Conservation (phyloP, 805 yeast species). For the Pichia manshurica region DNA sequence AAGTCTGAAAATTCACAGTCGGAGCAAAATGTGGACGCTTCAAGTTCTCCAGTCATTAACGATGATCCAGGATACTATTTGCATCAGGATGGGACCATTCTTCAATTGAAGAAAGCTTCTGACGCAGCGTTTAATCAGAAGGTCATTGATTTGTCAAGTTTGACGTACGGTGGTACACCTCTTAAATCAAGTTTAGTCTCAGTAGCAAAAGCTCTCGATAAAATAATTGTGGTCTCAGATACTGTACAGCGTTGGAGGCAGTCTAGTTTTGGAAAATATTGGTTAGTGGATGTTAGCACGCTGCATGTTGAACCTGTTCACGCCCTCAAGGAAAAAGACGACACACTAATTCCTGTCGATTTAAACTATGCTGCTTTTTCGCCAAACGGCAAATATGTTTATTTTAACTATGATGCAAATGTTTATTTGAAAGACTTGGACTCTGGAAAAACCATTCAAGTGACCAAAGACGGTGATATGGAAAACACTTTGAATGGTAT, state of each 20-base stretch:
- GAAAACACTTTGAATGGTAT: conserved; percentile 54
- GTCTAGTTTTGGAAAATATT: conserved; percentile 56
- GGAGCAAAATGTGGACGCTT: not conserved
- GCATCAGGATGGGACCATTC: conserved; percentile 14
- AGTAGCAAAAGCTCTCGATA: conserved; percentile 40
- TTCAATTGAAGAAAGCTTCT: conserved; percentile 22
- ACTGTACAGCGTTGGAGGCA: conserved; percentile 55
- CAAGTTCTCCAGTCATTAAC: not conserved
- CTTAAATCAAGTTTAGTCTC: conserved; percentile 37
- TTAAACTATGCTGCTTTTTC: conserved; percentile 59
- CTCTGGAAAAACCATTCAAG: conserved; percentile 23
- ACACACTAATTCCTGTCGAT: conserved; percentile 22
- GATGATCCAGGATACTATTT: conserved; percentile 43
- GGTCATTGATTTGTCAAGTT: conserved; percentile 29
- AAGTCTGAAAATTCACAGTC: not conserved
- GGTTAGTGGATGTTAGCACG: conserved; percentile 48
- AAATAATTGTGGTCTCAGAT: conserved; percentile 54
- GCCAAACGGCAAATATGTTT: conserved; percentile 49
- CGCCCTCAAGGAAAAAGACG: conserved; percentile 19
- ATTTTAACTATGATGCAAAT: conserved; percentile 53
- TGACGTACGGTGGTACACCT: conserved; percentile 37
- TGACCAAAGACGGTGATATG: conserved; percentile 48
- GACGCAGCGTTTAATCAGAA: conserved; percentile 27
- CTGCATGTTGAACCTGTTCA: conserved; percentile 22
- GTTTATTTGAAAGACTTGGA: conserved; percentile 42